Evolutionary conservation across 371 early-diverging fungal species (phyloP).

Genomic region (Cokeromyces recurvatus): DNA sequence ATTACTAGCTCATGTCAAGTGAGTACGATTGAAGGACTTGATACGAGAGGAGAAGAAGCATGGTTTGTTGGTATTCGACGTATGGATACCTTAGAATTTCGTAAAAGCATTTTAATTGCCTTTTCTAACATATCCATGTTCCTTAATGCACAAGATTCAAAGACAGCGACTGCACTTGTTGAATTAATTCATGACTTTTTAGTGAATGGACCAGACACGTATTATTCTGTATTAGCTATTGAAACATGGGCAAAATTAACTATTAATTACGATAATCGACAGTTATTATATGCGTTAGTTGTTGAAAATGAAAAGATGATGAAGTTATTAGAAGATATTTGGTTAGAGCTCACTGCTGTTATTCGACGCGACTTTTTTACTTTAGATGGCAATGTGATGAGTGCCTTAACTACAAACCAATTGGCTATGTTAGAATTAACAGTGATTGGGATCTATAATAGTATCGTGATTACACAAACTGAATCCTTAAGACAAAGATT

Average conservation of each 20-base stretch:
- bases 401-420: slow-evolving; percentile 44
- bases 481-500: slow-evolving; percentile 33
- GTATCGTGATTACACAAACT: slow-evolving; percentile 32
- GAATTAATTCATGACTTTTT: slow-evolving; percentile 50
- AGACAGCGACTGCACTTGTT: slow-evolving; percentile 37
- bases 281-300: slow-evolving; percentile 35
- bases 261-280: slow-evolving; percentile 52
- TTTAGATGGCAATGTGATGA: slow-evolving; percentile 38
- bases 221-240: slow-evolving; percentile 51
- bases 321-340: slow-evolving; percentile 23
- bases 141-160: slow-evolving; percentile 26
- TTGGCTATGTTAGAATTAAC: slow-evolving; percentile 52
- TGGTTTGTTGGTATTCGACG: slow-evolving; percentile 45
- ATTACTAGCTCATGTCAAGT: no score
- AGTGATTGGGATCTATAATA: slow-evolving; percentile 52
- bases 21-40: slow-evolving; percentile 17
- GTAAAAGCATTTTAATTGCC: slow-evolving; percentile 52
- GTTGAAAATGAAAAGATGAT: slow-evolving; percentile 9
- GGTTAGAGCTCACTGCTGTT: slow-evolving; percentile 34
- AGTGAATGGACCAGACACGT: slow-evolving; percentile 50
- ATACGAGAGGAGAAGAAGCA: slow-evolving; percentile 19
- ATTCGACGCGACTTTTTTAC: slow-evolving; percentile 39
- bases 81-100: slow-evolving; percentile 55
- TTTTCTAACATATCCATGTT: slow-evolving; percentile 48
- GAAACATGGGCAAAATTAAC: slow-evolving; percentile 57